Evolutionary conservation across 805 yeast genomes (phyloP), one percentile per base, ranked within the genome.

Genomic region (Yarrowia sp.): DNA sequence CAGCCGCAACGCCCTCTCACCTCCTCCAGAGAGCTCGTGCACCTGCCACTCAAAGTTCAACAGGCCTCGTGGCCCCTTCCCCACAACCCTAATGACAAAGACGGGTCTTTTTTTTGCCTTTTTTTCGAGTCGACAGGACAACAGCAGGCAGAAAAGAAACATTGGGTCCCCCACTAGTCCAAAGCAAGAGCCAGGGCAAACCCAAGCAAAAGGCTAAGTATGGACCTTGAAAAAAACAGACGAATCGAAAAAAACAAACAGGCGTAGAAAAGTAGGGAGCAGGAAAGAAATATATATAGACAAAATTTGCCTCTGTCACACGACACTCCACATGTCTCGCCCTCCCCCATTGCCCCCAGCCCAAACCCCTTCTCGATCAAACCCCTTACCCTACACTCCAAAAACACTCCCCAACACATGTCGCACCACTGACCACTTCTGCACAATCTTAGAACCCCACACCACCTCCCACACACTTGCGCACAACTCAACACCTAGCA

Each of bases 41-140:
- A n/a, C n/a, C n/a, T n/a, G n/a, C n/a, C n/a, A n/a, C n/a, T n/a
- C n/a, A n/a, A 43, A 28, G 24, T 43, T 24, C 48, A 22, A 43
- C 48, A 43, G 58, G 58, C 58, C 58, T 51, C 58, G 58, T 51
- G 58, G 58, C 43, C 40, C 40, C 58, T 51, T 51, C 58, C 58
- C 58, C 58, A 33, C 58, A 51, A 51, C 58, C 58, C 58, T 51
- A 51, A 35, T 19, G 41, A 35, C 58, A 51, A 51, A 24, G 43
- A 21, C 30, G 10, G 19, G 30, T 3, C n/a, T 28, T n/a, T 46
- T 46, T 46, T 43, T 43, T 30, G 35, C 51, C 32, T 46, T 46
- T 17, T 28, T 46, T 24, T n/a, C 51, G 32, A 44, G 51, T 28
- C 51, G 51, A 44, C 51, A 43, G 49, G 24, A 28, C 30, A 5